phyloP scores from a whole-genome alignment of 2,329 filamentous ascomycete species.

The Fonsecaea pedrosoi region DNA sequence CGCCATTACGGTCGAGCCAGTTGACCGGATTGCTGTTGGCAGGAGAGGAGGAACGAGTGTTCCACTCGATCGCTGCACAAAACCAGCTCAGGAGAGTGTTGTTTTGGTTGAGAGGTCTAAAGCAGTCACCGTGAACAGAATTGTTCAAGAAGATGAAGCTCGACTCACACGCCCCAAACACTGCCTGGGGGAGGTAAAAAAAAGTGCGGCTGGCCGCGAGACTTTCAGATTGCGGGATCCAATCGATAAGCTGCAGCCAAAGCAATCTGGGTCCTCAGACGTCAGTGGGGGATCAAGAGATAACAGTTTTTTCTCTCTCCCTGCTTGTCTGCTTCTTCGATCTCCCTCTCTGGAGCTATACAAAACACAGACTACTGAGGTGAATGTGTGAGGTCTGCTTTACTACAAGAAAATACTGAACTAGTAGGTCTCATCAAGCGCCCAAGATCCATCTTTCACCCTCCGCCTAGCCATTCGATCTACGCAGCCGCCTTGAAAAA shows the following conservation, averaged over 20 bases:
- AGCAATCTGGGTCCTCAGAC: constrained; percentile 18
- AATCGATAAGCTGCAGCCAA: constrained; percentile 34
- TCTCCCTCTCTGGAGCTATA: neutral
- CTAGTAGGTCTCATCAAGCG: neutral
- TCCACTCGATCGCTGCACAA: constrained; percentile 5
- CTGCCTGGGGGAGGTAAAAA: constrained; percentile 13
- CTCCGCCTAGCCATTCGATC: neutral
- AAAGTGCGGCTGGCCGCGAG: constrained; percentile 17
- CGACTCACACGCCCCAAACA: constrained; percentile 3
- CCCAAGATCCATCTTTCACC: neutral
- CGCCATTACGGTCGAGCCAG: constrained; percentile 33
- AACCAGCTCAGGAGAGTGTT: constrained; percentile 8
- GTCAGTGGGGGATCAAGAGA: constrained; percentile 21
- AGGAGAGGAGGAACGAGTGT: constrained; percentile 1
- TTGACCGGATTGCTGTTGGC: neutral
- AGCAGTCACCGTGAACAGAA: neutral
- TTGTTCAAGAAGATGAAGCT: neutral
- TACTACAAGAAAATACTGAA: neutral
- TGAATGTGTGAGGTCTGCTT: neutral
- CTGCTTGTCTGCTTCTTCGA: neutral
- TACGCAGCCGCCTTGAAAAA: constrained; percentile 6
- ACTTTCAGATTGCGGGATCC: constrained; percentile 25
- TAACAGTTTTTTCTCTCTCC: constrained; percentile 8
- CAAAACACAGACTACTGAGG: neutral
- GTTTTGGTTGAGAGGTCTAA: neutral